These are phyloP conservation scores for Talaromyces marneffei DNA, from an alignment of 2,329 filamentous ascomycete genomes.

Conservation along the genomic window DNA sequence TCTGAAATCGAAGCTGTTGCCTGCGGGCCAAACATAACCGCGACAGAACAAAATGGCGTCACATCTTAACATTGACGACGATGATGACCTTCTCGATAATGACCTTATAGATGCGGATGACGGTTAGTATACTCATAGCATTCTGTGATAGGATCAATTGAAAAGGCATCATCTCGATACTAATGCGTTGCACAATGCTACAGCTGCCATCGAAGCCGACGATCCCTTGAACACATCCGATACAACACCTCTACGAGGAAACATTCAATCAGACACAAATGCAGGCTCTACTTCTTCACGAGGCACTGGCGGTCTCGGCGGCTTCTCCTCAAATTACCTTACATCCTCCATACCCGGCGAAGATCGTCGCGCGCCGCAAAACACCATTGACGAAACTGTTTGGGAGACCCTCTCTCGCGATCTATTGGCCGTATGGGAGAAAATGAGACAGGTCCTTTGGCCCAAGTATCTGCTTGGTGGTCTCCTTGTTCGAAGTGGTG, in stretches of 20 bases:
- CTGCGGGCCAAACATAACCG: neutral
- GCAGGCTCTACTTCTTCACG: constrained; percentile 30
- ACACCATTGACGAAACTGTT: constrained; percentile 94
- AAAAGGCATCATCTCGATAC: neutral
- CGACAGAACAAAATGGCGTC: constrained; percentile 12
- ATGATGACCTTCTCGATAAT: constrained; percentile 59
- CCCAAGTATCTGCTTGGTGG: constrained; percentile 84
- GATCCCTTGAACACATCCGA: constrained; percentile 71
- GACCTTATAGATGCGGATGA: constrained; percentile 76
- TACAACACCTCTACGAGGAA: constrained; percentile 74
- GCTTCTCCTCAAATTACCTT: constrained; percentile 70
- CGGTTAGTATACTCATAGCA: constrained; percentile 43
- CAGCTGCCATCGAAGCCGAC: constrained; percentile 78
- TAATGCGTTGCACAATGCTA: neutral
- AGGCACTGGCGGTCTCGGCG: constrained; percentile 21
- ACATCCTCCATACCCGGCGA: constrained; percentile 88
- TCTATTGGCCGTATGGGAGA: constrained; percentile 88
- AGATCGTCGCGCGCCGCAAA: constrained; percentile 79
- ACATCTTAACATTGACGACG: constrained; percentile 52
- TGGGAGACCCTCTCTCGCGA: constrained; percentile 97
- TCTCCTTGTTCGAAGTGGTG: constrained; percentile 54
- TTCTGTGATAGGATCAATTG: neutral
- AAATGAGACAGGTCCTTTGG: constrained; percentile 95
- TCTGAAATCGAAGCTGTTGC: neutral
- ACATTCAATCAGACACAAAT: constrained; percentile 59